phyloP scores from a whole-genome alignment of 225 moss, liverwort and hornwort species.

The Polytrichum commune region DNA sequence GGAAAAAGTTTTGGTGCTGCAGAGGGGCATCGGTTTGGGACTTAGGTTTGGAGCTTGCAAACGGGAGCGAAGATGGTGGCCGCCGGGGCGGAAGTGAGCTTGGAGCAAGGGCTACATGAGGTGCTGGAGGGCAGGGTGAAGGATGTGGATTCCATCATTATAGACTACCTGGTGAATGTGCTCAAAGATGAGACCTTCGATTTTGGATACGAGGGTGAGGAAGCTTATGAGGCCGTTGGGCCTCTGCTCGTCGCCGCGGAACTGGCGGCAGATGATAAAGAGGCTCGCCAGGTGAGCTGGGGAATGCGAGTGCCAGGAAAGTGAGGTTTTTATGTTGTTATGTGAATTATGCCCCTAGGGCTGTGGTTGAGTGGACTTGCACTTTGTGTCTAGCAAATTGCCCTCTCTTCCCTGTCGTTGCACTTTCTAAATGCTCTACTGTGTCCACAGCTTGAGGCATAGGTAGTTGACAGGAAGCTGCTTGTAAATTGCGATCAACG shows the following conservation, averaged over 20 bases:
- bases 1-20: too few species aligned
- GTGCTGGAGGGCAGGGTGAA: conserved; percentile 68
- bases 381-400: too few species aligned
- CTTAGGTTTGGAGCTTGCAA: neutral
- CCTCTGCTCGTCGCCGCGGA: conserved; percentile 78
- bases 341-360: too few species aligned
- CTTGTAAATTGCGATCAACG: too few species aligned
- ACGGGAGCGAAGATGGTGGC: conserved; percentile 53
- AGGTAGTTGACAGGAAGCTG: too few species aligned
- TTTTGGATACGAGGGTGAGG: conserved; percentile 88
- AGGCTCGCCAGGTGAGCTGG: conserved; percentile 60
- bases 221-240: conserved; percentile 89
- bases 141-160: conserved; percentile 80
- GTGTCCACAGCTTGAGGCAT: too few species aligned
- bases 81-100: conserved; percentile 63
- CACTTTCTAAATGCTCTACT: too few species aligned
- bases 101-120: conserved; percentile 78
- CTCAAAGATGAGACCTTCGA: conserved; percentile 98
- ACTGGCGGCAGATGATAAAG: conserved; percentile 72
- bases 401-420: too few species aligned
- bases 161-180: conserved; percentile 85
- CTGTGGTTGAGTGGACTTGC: too few species aligned
- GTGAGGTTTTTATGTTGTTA: conserved; percentile 10
- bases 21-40: neutral
- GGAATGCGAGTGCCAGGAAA: conserved; percentile 44